Base-by-base conservation (phyloP, 345 rosid species). In the Linum tenue region DNA sequence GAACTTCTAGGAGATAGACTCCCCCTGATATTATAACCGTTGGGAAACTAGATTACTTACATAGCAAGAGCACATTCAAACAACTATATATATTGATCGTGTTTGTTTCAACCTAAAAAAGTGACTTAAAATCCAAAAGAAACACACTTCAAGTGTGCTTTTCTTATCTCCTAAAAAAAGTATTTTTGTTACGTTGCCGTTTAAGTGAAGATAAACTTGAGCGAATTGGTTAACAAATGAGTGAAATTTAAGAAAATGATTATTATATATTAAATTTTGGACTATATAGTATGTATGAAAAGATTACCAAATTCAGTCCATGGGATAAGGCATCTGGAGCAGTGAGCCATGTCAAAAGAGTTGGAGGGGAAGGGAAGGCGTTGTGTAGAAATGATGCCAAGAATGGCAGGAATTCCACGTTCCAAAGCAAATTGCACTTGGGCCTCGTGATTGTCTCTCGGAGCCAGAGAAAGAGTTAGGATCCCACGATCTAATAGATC, bases 271-370 rank as follows among this genome's bases (percentile, higher is more conserved):
- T n/a, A n/a, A n/a, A n/a, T n/a, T n/a, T n/a, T n/a, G n/a, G n/a
- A n/a, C n/a, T n/a, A n/a, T n/a, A n/a, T n/a, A n/a, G n/a, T n/a
- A 56, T 17, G 22, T 11, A 14, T 59, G 10, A 31, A 65, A 55
- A 36, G n/a, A 40, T 78, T 80, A 94, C 99, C 99, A 2, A 88
- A 94, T 85, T 94, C 99, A 39, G 97, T 88, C 99, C 99, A 94
- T 12, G 99, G 97, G 66, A 94, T 94, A 72, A 94, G 99, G 82
- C 99, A 90, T 82, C 99, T 84, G n/a, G 99, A 94, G 86, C 99
- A 94, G 79, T 94, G 99, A 78, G 99, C 99, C 95, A 94, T 88
- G 78, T 94, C 99, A 62, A 94, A 94, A 42, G 97, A 84, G 68
- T 79, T 84, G n/a, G 99, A 94, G 41, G 99, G 96, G 83, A 90